Evolutionary conservation across 306 rosid species (phyloP).

Genomic region (Quercus bicolor): DNA sequence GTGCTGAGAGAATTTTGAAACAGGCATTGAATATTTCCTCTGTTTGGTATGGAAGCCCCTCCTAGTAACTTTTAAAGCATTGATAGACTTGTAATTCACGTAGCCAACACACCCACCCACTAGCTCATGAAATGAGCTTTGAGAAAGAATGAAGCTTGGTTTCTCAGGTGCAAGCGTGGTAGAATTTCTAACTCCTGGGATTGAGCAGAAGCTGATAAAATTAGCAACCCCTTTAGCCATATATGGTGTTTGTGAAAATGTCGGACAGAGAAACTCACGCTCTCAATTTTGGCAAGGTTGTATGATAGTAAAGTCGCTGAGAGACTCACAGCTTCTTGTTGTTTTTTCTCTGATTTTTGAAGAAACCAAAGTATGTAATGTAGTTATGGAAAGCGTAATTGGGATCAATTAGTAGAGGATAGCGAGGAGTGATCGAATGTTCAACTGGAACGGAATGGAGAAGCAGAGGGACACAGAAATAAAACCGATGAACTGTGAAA

Average conservation of each 20-base stretch:
- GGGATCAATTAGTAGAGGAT: too few species aligned
- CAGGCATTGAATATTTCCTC: background rate
- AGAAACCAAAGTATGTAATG: too few species aligned
- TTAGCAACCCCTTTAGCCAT: background rate
- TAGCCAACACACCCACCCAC: background rate
- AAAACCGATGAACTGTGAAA: too few species aligned
- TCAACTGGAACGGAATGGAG: too few species aligned
- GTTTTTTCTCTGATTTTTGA: too few species aligned
- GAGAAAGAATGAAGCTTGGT: background rate
- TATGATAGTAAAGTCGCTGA: too few species aligned
- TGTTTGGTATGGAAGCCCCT: background rate
- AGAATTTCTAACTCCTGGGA: background rate
- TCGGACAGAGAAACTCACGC: constrained; percentile 28
- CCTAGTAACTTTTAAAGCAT: background rate
- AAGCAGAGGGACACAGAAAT: too few species aligned
- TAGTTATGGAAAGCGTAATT: too few species aligned
- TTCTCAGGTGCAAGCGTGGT: background rate
- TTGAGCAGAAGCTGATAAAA: background rate
- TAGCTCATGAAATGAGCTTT: background rate
- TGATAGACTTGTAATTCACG: background rate
- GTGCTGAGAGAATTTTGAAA: too few species aligned
- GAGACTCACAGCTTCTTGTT: too few species aligned
- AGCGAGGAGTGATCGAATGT: too few species aligned
- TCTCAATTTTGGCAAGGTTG: background rate
- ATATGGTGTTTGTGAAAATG: constrained; percentile 13